Percentiles rank a stretch among this genome's conserved stretches.
Evolutionary conservation across 768 basidiomycete species (phyloP).

Genomic region (Leccinum variicolor): DNA sequence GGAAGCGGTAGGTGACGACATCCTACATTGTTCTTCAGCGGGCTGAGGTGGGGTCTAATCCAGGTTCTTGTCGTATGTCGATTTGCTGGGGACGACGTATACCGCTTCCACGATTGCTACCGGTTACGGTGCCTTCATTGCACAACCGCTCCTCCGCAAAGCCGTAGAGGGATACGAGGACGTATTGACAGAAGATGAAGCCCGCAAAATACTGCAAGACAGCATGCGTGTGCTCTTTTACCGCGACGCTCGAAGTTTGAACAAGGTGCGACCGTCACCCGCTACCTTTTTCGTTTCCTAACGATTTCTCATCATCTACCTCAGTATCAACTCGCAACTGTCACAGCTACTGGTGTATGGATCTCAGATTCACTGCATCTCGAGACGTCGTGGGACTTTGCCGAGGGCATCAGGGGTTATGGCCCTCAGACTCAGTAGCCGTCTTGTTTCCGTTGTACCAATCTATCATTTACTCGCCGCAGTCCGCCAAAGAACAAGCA

Average conservation of each 20-base stretch:
- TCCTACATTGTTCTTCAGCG: not conserved
- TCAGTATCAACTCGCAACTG: constrained; percentile 93
- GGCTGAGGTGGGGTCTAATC: not conserved
- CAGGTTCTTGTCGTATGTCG: constrained; percentile 93
- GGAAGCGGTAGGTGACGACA: constrained; percentile 55
- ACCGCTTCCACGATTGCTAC: constrained; percentile 91
- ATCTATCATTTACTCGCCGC: not conserved
- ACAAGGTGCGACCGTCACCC: constrained; percentile 63
- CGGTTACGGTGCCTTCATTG: constrained; percentile 91
- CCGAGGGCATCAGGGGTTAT: constrained; percentile 88
- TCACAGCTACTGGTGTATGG: constrained; percentile 69
- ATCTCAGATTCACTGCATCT: constrained; percentile 78
- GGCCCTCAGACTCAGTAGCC: constrained; percentile 83
- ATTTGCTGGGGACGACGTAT: constrained; percentile 96
- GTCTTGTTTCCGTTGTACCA: constrained; percentile 9
- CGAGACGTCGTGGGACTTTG: constrained; percentile 87
- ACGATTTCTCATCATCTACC: not conserved
- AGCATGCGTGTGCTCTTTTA: constrained; percentile 95
- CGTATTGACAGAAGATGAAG: constrained; percentile 73
- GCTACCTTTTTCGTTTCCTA: not conserved
- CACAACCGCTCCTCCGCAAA: constrained; percentile 86
- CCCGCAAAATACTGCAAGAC: constrained; percentile 71
- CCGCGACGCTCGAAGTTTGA: constrained; percentile 90
- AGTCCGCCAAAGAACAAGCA: not conserved
- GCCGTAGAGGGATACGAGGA: constrained; percentile 84